phyloP scores from a whole-genome alignment of 2,329 filamentous ascomycete species.

The Colletotrichum noveboracense region DNA sequence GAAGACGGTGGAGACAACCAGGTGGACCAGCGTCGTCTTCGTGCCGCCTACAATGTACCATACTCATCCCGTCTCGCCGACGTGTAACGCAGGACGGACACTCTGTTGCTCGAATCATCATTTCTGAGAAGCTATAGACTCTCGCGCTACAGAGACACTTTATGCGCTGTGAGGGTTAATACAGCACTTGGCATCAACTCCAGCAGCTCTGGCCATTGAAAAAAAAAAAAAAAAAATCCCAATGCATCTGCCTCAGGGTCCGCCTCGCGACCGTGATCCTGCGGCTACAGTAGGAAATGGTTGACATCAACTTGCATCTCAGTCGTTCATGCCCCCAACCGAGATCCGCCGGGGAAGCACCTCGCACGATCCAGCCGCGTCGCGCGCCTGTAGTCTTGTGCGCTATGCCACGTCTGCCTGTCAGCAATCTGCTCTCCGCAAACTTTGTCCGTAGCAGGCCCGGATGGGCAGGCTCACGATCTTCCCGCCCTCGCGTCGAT shows the following conservation, averaged over 20 bases:
- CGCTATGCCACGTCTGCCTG: conserved; percentile 17
- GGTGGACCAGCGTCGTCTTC: conserved; percentile 13
- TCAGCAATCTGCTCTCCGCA: conserved; percentile 17
- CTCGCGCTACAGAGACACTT: neutral
- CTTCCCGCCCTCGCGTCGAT: conserved; percentile 21
- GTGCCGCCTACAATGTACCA: neutral
- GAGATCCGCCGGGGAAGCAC: conserved; percentile 23
- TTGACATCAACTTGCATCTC: conserved; percentile 18
- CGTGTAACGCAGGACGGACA: neutral
- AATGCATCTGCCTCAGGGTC: neutral
- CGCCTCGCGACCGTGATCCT: neutral
- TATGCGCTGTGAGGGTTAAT: neutral
- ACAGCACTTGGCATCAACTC: neutral
- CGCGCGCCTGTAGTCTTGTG: conserved; percentile 14
- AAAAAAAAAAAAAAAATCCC: neutral
- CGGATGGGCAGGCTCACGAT: conserved; percentile 16
- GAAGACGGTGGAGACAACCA: neutral
- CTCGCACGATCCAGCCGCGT: conserved; percentile 16
- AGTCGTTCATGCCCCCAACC: conserved; percentile 15
- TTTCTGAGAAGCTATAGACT: neutral
- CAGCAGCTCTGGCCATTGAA: neutral
- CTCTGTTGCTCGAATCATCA: neutral
- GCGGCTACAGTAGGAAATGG: neutral
- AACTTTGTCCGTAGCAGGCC: conserved; percentile 18
- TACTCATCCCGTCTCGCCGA: neutral